phyloP scores from a whole-genome alignment of 345 rosid genomes.

The Ceriops decandra region DNA sequence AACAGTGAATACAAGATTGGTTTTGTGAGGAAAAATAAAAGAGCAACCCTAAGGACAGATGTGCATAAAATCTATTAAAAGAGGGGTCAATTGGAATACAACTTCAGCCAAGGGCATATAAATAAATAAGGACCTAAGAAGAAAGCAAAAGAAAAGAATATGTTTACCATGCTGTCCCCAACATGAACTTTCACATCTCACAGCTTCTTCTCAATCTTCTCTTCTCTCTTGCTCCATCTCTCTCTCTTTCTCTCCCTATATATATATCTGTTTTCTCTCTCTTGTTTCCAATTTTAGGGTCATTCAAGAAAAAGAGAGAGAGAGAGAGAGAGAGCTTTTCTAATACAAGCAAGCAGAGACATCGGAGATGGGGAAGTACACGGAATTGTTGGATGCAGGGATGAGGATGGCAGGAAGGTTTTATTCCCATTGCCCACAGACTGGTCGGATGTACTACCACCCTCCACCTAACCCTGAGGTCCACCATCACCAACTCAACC shows the following conservation, averaged over 20 bases:
- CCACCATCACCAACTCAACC: constrained; percentile 15
- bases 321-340: not conserved
- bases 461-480: constrained; percentile 41
- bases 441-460: constrained; percentile 53
- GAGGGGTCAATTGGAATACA: not conserved
- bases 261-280: not conserved
- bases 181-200: not conserved
- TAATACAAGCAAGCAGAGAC: not conserved
- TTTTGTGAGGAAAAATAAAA: too few relatives aligned
- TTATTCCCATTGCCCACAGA: constrained; percentile 63
- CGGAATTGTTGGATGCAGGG: constrained; percentile 44
- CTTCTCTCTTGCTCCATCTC: not conserved
- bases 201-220: not conserved
- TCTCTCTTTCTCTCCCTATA: not conserved
- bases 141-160: not conserved
- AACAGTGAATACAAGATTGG: too few relatives aligned
- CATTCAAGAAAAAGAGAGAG: not conserved
- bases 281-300: not conserved
- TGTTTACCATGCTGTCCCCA: not conserved
- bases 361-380: constrained; percentile 39
- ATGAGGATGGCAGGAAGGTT: constrained; percentile 50
- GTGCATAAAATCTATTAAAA: not conserved
- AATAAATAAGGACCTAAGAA: not conserved
- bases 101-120: not conserved
- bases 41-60: not conserved